Percentiles rank a stretch among this genome's conserved stretches.
Conservation (phyloP, 768 basidiomycete species). For the Xerocomus brunneocitrinus region DNA sequence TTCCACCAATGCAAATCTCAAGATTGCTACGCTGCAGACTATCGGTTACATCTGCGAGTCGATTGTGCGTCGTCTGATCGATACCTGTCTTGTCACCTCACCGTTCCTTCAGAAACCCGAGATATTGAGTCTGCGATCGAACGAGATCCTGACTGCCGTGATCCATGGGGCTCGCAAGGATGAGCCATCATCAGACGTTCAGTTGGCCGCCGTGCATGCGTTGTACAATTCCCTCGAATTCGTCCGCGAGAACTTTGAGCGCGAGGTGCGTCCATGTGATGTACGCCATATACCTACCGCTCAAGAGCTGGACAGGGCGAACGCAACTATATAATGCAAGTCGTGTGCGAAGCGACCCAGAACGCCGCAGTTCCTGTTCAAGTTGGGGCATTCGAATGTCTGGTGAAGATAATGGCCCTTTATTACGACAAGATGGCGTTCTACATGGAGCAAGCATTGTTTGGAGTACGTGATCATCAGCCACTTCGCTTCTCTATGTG, state of each 20-base stretch:
- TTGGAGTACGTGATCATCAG: conserved; percentile 64
- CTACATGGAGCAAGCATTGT: conserved; percentile 99
- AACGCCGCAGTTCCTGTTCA: conserved; percentile 75
- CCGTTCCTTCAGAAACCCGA: conserved; percentile 72
- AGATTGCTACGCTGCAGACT: conserved; percentile 85
- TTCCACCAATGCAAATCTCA: conserved; percentile 62
- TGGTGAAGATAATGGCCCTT: conserved; percentile 94
- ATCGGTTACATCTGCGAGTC: conserved; percentile 98
- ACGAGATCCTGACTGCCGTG: conserved; percentile 97
- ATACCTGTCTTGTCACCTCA: conserved; percentile 8
- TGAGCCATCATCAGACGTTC: conserved; percentile 86
- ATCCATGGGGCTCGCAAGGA: conserved; percentile 98
- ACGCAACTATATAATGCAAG: conserved; percentile 99
- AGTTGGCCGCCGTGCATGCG: conserved; percentile 88
- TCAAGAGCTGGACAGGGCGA: conserved; percentile 63
- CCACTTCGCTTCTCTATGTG: conserved; percentile 2
- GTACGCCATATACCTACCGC: not conserved
- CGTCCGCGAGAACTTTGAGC: conserved; percentile 95
- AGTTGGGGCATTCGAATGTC: conserved; percentile 92
- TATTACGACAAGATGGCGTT: conserved; percentile 99
- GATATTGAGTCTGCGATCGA: conserved; percentile 81
- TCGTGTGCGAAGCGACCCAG: conserved; percentile 97
- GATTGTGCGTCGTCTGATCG: conserved; percentile 60
- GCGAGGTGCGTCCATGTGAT: conserved; percentile 62
- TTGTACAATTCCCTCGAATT: conserved; percentile 96